phyloP scores from a whole-genome alignment of 2,329 filamentous ascomycete genomes.

The Phyllosticta citrichinensis region DNA sequence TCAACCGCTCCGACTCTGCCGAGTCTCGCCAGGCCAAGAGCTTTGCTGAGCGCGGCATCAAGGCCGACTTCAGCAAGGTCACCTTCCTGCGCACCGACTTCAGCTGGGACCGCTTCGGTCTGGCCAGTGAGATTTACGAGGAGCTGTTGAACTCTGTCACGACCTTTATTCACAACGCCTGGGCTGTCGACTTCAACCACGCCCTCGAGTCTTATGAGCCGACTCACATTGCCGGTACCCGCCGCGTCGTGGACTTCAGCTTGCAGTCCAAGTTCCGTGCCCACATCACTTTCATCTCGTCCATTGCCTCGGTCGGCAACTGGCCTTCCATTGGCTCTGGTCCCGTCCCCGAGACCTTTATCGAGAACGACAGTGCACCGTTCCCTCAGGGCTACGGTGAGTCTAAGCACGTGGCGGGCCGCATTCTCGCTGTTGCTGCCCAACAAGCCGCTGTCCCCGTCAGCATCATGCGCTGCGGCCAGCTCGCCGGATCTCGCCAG shows the following conservation, averaged over 20 bases:
- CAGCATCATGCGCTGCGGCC: conserved; percentile 20
- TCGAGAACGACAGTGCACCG: conserved; percentile 18
- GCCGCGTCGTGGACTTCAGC: conserved; percentile 28
- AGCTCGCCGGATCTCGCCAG: conserved; percentile 20
- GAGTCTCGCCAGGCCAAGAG: conserved; percentile 2
- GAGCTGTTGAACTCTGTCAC: conserved; percentile 13
- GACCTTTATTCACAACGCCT: conserved; percentile 28
- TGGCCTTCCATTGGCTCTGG: conserved; percentile 11
- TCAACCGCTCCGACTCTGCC: conserved; percentile 10
- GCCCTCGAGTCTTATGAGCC: conserved; percentile 21
- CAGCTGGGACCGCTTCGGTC: conserved; percentile 9
- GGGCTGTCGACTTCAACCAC: conserved; percentile 31
- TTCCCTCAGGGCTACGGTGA: conserved; percentile 29
- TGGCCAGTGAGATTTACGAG: background rate
- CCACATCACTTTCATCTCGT: conserved; percentile 29
- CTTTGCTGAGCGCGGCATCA: conserved; percentile 3
- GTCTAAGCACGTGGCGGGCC: conserved; percentile 26
- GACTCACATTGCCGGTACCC: conserved; percentile 20
- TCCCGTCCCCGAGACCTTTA: conserved; percentile 23
- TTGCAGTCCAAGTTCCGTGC: conserved; percentile 13
- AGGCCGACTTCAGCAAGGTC: conserved; percentile 6
- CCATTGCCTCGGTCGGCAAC: conserved; percentile 26
- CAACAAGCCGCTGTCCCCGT: conserved; percentile 16
- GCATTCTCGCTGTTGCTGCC: conserved; percentile 23
- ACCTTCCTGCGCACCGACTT: conserved; percentile 11